Evolutionary conservation across 2,329 filamentous ascomycete genomes (phyloP).

Genomic region (Dichotomopilus funicola): DNA sequence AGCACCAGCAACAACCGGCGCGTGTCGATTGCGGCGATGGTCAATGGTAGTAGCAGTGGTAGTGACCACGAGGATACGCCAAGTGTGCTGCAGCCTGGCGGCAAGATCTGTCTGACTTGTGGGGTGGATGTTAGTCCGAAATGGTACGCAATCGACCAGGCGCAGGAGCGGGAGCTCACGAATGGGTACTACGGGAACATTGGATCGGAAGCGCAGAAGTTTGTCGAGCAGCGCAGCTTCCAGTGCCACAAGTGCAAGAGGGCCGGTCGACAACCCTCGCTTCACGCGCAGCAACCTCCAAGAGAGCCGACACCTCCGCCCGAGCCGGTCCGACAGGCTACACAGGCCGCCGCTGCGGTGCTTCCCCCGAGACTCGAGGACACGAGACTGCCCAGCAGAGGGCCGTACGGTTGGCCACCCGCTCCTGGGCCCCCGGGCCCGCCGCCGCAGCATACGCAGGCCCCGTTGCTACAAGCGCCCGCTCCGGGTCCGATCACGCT

Average conservation of each 20-base stretch:
- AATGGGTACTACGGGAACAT: constrained; percentile 46
- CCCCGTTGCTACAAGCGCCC: constrained; percentile 30
- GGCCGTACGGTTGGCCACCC: constrained; percentile 14
- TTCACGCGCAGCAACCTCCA: constrained; percentile 26
- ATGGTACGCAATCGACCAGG: constrained; percentile 59
- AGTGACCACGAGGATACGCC: constrained; percentile 23
- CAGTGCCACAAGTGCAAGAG: constrained; percentile 73
- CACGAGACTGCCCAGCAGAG: constrained; percentile 16
- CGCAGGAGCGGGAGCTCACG: constrained; percentile 44
- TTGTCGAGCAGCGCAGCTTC: constrained; percentile 53
- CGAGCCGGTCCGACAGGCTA: constrained; percentile 19
- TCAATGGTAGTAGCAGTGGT: constrained; percentile 21
- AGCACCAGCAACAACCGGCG: constrained; percentile 33
- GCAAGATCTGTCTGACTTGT: constrained; percentile 58
- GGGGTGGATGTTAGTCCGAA: constrained; percentile 65
- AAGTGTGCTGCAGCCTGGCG: constrained; percentile 33
- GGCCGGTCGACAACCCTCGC: constrained; percentile 39
- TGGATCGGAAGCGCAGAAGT: constrained; percentile 52
- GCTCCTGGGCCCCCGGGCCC: constrained; percentile 9
- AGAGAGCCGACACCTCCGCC: constrained; percentile 26
- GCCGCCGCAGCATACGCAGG: constrained; percentile 6
- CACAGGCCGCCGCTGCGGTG: constrained; percentile 16
- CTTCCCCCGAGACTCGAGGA: constrained; percentile 15
- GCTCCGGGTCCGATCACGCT: constrained; percentile 13
- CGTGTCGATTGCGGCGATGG: constrained; percentile 43